Conservation (phyloP, 129 eudicot genomes). For the Flaveria brownii region DNA sequence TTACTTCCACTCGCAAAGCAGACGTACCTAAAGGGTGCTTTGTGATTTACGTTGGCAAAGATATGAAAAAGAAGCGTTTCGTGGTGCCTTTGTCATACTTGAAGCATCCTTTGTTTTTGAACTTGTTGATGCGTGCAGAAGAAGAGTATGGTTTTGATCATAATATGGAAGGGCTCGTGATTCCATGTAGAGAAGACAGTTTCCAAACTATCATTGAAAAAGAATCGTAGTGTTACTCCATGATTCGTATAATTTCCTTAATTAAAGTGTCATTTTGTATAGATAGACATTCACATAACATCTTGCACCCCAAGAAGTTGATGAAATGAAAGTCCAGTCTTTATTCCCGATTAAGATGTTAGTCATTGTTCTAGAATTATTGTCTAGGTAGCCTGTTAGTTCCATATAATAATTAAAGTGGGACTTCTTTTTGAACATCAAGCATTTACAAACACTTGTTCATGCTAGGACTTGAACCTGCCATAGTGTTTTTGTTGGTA, state of each 20-base stretch:
- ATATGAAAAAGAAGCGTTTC: conserved; percentile 47
- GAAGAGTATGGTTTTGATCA: conserved; percentile 29
- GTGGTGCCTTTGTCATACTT: conserved; percentile 49
- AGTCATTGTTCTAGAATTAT: too few relatives aligned
- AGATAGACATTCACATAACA: too few relatives aligned
- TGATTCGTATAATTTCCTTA: neutral
- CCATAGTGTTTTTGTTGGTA: too few relatives aligned
- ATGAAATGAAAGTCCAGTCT: neutral
- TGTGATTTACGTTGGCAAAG: conserved; percentile 60
- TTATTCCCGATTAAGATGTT: neutral
- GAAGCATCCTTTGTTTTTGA: conserved; percentile 14
- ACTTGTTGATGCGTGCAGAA: conserved; percentile 15
- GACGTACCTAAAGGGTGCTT: conserved; percentile 60
- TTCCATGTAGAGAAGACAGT: conserved; percentile 27
- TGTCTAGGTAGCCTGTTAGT: too few relatives aligned
- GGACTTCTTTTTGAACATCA: too few relatives aligned
- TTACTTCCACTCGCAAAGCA: neutral
- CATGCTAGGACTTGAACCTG: too few relatives aligned
- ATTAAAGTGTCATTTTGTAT: neutral
- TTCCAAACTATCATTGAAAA: conserved; percentile 14
- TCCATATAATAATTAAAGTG: too few relatives aligned
- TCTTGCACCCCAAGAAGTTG: neutral
- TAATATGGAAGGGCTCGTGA: conserved; percentile 24
- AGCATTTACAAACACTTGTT: too few relatives aligned
- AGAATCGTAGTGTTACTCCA: neutral